Conservation (phyloP, 2,329 filamentous ascomycete species). For the Colletotrichum acutatum region DNA sequence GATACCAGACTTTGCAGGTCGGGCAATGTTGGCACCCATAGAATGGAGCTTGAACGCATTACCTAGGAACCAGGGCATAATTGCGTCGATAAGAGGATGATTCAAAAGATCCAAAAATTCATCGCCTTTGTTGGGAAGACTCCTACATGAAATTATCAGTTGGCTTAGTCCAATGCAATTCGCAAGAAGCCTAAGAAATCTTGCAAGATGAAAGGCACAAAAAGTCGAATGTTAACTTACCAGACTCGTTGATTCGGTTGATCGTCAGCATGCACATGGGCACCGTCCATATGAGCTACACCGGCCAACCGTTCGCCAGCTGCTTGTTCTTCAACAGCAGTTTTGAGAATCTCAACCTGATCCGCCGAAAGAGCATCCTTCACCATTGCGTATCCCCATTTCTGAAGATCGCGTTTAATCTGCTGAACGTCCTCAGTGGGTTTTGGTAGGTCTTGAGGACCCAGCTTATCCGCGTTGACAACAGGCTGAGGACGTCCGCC, state of each 20-base stretch:
- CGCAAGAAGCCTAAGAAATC: no score
- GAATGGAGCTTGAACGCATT: slow-evolving; percentile 1
- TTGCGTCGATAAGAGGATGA: slow-evolving; percentile 7
- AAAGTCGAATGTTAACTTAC: neutral
- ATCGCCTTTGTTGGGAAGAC: slow-evolving; percentile 4
- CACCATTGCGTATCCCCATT: slow-evolving; percentile 14
- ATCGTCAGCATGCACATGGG: slow-evolving; percentile 1
- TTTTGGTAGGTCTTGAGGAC: neutral
- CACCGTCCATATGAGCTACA: neutral
- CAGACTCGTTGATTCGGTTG: slow-evolving; percentile 10
- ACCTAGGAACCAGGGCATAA: slow-evolving; percentile 12
- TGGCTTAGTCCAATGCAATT: neutral
- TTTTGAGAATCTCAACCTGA: neutral
- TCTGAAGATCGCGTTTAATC: slow-evolving; percentile 5
- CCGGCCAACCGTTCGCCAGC: slow-evolving; percentile 3
- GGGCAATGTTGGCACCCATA: slow-evolving; percentile 9
- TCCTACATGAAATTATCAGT: neutral
- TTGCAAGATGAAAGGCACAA: no score
- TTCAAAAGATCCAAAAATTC: slow-evolving; percentile 12
- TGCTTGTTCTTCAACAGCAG: slow-evolving; percentile 10
- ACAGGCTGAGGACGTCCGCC: neutral
- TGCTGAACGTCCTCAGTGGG: slow-evolving; percentile 4
- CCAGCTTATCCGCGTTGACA: neutral
- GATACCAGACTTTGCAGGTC: slow-evolving; percentile 8
- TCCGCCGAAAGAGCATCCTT: slow-evolving; percentile 4